A percentile compares a stretch with the other conserved stretches of the same genome.
phyloP scores from a whole-genome alignment of 768 basidiomycete genomes.

The Tephrocybe sp. region DNA sequence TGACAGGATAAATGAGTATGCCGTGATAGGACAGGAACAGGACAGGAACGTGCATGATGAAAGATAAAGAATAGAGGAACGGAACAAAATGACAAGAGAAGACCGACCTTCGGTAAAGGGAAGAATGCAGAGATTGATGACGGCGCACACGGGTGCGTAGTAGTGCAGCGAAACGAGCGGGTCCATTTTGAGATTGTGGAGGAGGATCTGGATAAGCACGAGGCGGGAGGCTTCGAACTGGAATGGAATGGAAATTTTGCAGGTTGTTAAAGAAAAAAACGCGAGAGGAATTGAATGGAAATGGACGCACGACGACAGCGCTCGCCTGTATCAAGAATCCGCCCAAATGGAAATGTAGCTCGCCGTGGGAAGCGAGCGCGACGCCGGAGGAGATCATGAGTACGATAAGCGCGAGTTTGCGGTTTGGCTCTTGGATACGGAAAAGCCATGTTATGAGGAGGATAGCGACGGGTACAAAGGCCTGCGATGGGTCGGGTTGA shows the following conservation, averaged over 20 bases:
- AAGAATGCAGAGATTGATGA: slow-evolving; percentile 80
- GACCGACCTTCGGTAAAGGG: slow-evolving; percentile 84
- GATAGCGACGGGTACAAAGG: slow-evolving; percentile 87
- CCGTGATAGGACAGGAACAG: neutral
- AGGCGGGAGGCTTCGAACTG: slow-evolving; percentile 93
- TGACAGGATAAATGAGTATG: neutral
- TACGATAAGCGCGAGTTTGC: slow-evolving; percentile 78
- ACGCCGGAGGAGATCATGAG: slow-evolving; percentile 90
- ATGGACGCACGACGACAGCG: slow-evolving; percentile 71
- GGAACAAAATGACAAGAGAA: neutral
- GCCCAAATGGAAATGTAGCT: slow-evolving; percentile 77
- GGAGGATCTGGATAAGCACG: slow-evolving; percentile 93
- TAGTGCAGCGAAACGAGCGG: slow-evolving; percentile 94
- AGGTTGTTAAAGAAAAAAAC: neutral
- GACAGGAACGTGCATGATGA: neutral
- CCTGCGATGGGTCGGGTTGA: too few relatives aligned
- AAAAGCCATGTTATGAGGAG: slow-evolving; percentile 91
- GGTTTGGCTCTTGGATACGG: slow-evolving; percentile 85
- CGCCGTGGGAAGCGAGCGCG: slow-evolving; percentile 86
- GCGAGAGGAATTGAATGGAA: slow-evolving; percentile 4
- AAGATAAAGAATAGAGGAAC: neutral
- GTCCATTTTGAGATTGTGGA: slow-evolving; percentile 97
- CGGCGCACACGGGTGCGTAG: slow-evolving; percentile 93
- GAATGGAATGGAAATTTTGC: neutral
- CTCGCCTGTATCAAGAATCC: slow-evolving; percentile 88